Percentiles rank a stretch among this genome's conserved stretches.
phyloP scores from a whole-genome alignment of 345 rosid genomes.

The Rhizophora apiculata region DNA sequence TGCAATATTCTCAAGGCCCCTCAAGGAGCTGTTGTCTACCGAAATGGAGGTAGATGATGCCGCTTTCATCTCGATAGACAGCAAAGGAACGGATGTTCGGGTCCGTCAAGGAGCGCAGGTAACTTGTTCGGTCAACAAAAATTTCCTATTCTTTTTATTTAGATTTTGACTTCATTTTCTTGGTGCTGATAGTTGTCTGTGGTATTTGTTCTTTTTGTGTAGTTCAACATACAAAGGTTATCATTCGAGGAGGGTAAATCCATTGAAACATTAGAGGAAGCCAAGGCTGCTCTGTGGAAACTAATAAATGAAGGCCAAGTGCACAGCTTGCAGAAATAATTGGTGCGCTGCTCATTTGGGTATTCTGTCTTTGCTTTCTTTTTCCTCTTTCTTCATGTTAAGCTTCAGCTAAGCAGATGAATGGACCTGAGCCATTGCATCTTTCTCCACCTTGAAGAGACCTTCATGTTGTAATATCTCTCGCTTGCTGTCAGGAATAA shows the following conservation, averaged over 20 bases:
- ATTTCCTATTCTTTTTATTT: not conserved
- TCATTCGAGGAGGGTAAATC: constrained; percentile 68
- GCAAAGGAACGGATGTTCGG: constrained; percentile 86
- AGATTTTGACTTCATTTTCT: not conserved
- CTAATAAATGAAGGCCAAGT: constrained; percentile 61
- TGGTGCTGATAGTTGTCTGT: not conserved
- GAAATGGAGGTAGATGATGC: constrained; percentile 90
- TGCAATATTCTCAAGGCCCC: constrained; percentile 75
- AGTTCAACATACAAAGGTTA: constrained; percentile 89
- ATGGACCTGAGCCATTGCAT: not conserved
- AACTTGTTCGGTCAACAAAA: not conserved
- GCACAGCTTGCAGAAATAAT: constrained; percentile 39
- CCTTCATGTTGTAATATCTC: not conserved
- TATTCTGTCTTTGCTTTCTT: not conserved
- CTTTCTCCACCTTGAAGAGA: not conserved
- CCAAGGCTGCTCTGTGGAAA: constrained; percentile 77
- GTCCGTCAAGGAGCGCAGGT: constrained; percentile 99
- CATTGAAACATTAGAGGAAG: constrained; percentile 83
- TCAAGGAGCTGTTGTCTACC: constrained; percentile 55
- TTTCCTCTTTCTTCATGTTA: not conserved
- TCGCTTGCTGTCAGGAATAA: too few relatives aligned
- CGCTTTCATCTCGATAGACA: constrained; percentile 90
- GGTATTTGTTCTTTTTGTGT: constrained; percentile 4
- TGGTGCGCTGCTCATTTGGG: not conserved
- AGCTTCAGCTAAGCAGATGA: not conserved